Percentiles rank a stretch among this genome's conserved stretches.
Evolutionary conservation across 139 green algal genomes (phyloP).

Genomic region (Medakamo hakoo): DNA sequence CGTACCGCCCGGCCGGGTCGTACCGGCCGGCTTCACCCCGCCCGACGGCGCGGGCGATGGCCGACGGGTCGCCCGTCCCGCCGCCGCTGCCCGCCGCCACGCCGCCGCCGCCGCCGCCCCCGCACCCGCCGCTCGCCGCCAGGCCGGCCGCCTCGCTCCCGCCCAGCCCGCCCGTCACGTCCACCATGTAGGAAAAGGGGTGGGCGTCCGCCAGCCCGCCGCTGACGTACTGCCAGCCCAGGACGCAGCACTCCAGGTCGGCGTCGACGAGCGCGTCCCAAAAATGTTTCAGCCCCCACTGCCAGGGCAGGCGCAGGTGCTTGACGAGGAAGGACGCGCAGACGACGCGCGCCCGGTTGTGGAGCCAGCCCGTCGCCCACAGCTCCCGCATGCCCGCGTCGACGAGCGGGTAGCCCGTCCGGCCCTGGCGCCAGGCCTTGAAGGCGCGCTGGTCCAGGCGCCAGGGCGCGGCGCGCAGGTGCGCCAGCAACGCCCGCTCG

Average conservation of each 20-base stretch:
- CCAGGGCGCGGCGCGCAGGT: conserved; percentile 74
- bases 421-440: conserved; percentile 65
- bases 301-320: conserved; percentile 86
- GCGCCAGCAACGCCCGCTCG: conserved; percentile 73
- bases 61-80: conserved; percentile 1
- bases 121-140: no score
- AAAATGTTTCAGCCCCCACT: conserved; percentile 93
- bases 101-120: no score
- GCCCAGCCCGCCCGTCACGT: no score
- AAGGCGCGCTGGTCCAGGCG: conserved; percentile 58
- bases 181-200: conserved; percentile 61
- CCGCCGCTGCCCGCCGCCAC: background rate
- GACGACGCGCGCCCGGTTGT: conserved; percentile 68
- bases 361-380: conserved; percentile 67
- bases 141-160: no score
- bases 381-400: conserved; percentile 78
- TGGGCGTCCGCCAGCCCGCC: conserved; percentile 48
- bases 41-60: no score
- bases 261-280: conserved; percentile 83
- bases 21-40: conserved; percentile 39
- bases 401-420: conserved; percentile 73
- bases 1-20: conserved; percentile 75
- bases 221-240: conserved; percentile 62
- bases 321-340: conserved; percentile 71
- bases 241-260: conserved; percentile 76